A percentile compares a stretch with the other conserved stretches of the same genome.
Conservation (phyloP, 768 basidiomycete genomes). For the Tylopilus rubrobrunneus region DNA sequence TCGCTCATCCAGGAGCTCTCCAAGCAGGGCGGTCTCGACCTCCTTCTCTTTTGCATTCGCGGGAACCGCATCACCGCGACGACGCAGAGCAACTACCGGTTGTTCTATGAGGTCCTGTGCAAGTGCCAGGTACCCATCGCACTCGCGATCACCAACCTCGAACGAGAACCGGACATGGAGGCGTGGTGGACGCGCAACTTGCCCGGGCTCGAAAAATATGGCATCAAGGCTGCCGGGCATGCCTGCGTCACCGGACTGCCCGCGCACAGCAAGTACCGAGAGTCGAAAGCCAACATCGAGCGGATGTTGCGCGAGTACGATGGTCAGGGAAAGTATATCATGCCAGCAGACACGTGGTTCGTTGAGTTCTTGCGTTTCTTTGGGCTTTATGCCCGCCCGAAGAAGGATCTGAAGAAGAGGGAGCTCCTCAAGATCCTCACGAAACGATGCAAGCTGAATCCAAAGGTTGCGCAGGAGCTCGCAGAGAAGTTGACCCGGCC, state of each 20-base stretch:
- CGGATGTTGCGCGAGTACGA: slow-evolving; percentile 14
- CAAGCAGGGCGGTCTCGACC: slow-evolving; percentile 32
- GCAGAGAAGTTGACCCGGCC: slow-evolving; percentile 5
- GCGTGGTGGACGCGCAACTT: slow-evolving; percentile 31
- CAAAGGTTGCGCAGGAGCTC: slow-evolving; percentile 16
- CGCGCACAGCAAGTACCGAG: slow-evolving; percentile 15
- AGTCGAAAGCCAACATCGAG: slow-evolving; percentile 15
- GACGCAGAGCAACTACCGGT: slow-evolving; percentile 34
- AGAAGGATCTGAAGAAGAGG: slow-evolving; percentile 15
- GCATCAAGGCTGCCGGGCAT: slow-evolving; percentile 22
- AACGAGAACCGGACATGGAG: slow-evolving; percentile 31
- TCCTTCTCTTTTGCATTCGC: slow-evolving; percentile 39
- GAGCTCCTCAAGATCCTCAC: slow-evolving; percentile 15
- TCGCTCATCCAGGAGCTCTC: slow-evolving; percentile 33
- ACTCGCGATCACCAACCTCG: slow-evolving; percentile 37
- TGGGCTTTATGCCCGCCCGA: slow-evolving; percentile 12
- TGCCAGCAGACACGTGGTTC: slow-evolving; percentile 26
- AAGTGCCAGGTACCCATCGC: slow-evolving; percentile 25
- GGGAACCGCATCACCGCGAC: slow-evolving; percentile 35
- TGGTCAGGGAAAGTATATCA: slow-evolving; percentile 15
- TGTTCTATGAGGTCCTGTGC: slow-evolving; percentile 40
- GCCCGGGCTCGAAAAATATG: slow-evolving; percentile 16
- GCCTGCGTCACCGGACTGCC: slow-evolving; percentile 31
- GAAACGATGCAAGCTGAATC: slow-evolving; percentile 23
- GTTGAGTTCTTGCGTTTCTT: slow-evolving; percentile 19